These are phyloP conservation scores for Penstemon eatonii DNA, from an alignment of 257 asterid species.

Conservation along the genomic window DNA sequence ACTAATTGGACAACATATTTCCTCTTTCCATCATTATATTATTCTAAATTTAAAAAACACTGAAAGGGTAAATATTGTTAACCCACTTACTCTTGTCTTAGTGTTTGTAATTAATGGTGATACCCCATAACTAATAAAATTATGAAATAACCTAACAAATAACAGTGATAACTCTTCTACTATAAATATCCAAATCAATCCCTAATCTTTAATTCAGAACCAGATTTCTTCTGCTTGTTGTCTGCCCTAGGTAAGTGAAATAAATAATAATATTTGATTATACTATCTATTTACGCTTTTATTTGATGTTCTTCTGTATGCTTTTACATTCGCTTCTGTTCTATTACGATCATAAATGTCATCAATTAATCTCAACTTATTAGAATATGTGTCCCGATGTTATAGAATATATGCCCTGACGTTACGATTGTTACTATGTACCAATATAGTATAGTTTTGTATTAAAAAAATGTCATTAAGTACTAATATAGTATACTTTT, in stretches of 20 bases:
- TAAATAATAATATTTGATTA: neutral
- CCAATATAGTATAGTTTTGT: neutral
- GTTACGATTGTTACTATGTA: neutral
- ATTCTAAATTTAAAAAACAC: constrained; percentile 10
- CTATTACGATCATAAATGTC: too few relatives aligned
- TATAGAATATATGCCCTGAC: neutral
- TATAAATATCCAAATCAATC: constrained; percentile 8
- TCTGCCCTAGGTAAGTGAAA: constrained; percentile 22
- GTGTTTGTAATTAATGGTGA: constrained; percentile 27
- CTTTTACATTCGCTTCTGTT: too few relatives aligned
- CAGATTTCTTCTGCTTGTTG: constrained; percentile 29
- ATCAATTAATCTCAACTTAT: too few relatives aligned
- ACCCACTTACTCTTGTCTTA: constrained; percentile 37
- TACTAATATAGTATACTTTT: neutral
- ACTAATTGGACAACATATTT: constrained; percentile 20
- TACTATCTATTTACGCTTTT: neutral
- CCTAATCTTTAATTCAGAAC: neutral
- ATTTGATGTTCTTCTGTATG: too few relatives aligned
- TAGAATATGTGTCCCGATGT: too few relatives aligned
- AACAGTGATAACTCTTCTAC: constrained; percentile 24
- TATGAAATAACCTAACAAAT: constrained; percentile 21
- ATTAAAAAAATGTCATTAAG: neutral
- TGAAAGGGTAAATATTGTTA: constrained; percentile 25
- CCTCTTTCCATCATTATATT: constrained; percentile 17
- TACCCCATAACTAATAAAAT: constrained; percentile 19